Base-by-base conservation (phyloP, 768 basidiomycete genomes). In the Lactifluus echinatus region DNA sequence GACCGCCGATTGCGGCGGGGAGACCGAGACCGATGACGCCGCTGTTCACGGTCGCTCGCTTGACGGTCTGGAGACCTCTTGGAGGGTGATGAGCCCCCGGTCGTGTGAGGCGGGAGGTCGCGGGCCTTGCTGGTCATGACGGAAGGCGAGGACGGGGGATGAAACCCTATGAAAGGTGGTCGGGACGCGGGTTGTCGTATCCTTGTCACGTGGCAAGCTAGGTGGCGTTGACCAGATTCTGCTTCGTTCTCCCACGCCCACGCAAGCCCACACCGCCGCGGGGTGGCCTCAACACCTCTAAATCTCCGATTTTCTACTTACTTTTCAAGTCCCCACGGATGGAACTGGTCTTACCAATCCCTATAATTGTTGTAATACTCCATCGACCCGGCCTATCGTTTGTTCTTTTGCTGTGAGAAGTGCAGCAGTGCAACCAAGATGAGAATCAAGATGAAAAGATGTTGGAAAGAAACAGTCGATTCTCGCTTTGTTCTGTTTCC, bases 1-100 rank as follows among this genome's bases (percentile, higher is more conserved):
- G 58, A 50, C 8, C 58, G 58, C 23, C 58, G 58, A 36, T 43
- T 58, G n/a, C 58, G 58, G 12, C 58, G 48, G 11, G 58, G 58
- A 2, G 58, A 59, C 6, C 47, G 58, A 37, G 58, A 59, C 3
- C 58, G 53, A 2, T 59, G 53, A 15, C 48, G 58, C 21, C 50
- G 55, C 10, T 42, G 48, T 34, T 55, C 58, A 24, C 58, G 58
- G 15, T 59, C 58, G 14, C 28, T 39, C 42, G 14, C 23, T 26
- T 59, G 40, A 17, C 24, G 52, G 15, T 50, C 58, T 29, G 58
- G 42, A 17, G 53, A 55, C 48, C 46, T 55, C 21, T 43, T 59
- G 11, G 58, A 45, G 28, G 58, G 34, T 4, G 28, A 31, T 31
- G 53, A 26, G 17, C 36, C 58, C 28, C 40, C 12, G 4, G 53